Evolutionary conservation across 2,329 filamentous ascomycete species (phyloP), one percentile per base, ranked within the genome.

Genomic region (Trichoderma breve): DNA sequence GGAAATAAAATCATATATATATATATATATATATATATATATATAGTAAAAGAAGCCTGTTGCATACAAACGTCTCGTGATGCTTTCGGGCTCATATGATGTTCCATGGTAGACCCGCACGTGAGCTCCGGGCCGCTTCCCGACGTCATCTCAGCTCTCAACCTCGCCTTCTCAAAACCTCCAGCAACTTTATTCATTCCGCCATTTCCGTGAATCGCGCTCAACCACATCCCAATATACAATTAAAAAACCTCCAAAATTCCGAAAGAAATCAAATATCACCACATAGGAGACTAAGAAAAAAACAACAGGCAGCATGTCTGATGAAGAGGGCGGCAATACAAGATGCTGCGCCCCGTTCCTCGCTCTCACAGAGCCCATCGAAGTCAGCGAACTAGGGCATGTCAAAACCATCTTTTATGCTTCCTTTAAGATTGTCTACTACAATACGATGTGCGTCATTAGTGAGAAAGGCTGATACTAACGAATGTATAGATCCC

Each of bases 301-400:
- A 9, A 73, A 73, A 51, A 21, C 18, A 21, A n/a, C 18, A 65
- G 26, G 51, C 34, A 70, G 69, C 71, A 76, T 79, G 24, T n/a
- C 61, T 24, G 79, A 80, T 72, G 78, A 80, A 36, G 79, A 80
- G 68, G 81, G 83, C 63, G 78, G 81, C 66, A 78, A 76, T 3
- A 69, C 75, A 15, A 79, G 79, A 61, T 84, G 82, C 79, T 84
- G 84, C 77, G 80, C 78, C 34, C 79, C 83, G 15, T 74, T 86
- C 61, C 71, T 77, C 4, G 76, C 79, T 12, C 76, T 87, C 61
- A 77, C 77, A 11, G 77, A 77, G 32, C 86, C 87, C 11, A 79
- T 88, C 70, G 83, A 86, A 53, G 80, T 87, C 26, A 81, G 81
- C 68, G 81, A 83, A 32, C 76, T 83, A 57, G 77, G 81, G 83